phyloP scores from a whole-genome alignment of 805 yeast genomes.

The Starmerella sp. region DNA sequence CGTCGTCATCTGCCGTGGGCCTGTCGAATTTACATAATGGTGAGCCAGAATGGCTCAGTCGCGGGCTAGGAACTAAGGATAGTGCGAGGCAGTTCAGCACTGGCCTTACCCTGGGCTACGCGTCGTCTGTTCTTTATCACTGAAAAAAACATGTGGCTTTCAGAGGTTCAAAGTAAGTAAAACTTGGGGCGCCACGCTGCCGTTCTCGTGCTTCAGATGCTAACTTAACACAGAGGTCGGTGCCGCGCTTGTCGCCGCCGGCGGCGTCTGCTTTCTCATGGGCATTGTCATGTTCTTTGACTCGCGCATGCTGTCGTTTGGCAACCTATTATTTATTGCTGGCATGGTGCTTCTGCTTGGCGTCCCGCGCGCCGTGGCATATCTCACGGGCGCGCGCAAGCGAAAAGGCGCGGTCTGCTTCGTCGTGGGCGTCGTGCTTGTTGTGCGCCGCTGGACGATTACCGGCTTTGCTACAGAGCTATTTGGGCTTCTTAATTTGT shows the following conservation, averaged over 20 bases:
- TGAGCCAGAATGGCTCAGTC: too few species aligned
- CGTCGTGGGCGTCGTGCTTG: constrained; percentile 59
- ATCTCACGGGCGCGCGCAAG: constrained; percentile 79
- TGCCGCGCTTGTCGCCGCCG: constrained; percentile 72
- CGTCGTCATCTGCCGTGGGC: too few species aligned
- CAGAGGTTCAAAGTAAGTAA: constrained; percentile 31
- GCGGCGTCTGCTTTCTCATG: constrained; percentile 61
- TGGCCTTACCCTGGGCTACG: neutral
- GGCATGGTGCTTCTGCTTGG: constrained; percentile 85
- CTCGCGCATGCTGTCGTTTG: constrained; percentile 77
- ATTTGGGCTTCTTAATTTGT: constrained; percentile 78
- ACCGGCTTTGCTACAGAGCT: constrained; percentile 76
- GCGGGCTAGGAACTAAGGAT: neutral
- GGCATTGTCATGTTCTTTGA: constrained; percentile 85
- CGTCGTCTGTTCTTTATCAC: neutral
- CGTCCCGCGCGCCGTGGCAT: constrained; percentile 64
- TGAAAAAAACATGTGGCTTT: constrained; percentile 27
- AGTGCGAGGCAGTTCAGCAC: neutral
- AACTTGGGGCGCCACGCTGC: too few species aligned
- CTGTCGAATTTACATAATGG: too few species aligned
- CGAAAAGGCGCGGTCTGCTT: constrained; percentile 80
- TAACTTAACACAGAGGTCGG: constrained; percentile 53
- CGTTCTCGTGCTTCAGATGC: neutral
- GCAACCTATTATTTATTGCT: constrained; percentile 67
- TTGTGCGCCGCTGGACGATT: constrained; percentile 65